Conservation (phyloP, 2,329 filamentous ascomycete genomes). For the Aspergillus ustus region DNA sequence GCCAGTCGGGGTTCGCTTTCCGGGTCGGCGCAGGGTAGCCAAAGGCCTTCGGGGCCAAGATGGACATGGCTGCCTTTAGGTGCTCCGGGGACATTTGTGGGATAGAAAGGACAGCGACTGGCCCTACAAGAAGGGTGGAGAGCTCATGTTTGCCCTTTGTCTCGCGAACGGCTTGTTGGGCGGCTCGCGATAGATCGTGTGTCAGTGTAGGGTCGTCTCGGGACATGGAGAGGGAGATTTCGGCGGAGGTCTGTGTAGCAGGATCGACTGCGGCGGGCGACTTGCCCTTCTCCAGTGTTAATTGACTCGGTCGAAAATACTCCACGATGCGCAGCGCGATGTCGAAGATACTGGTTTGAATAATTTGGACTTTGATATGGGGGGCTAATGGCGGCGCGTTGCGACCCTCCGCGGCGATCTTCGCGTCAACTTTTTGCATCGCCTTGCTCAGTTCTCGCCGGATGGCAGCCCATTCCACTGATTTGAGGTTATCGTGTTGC, state of each 20-base stretch:
- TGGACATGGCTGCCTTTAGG: conserved; percentile 76
- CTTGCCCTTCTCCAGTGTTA: conserved; percentile 15
- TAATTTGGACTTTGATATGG: conserved; percentile 75
- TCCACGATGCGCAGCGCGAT: conserved; percentile 84
- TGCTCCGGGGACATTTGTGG: conserved; percentile 83
- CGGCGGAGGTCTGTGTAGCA: conserved; percentile 39
- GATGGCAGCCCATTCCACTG: conserved; percentile 74
- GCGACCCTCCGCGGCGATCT: conserved; percentile 63
- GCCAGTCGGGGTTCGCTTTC: conserved; percentile 76
- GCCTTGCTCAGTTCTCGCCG: conserved; percentile 69
- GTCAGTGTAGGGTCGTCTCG: conserved; percentile 50
- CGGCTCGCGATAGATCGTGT: conserved; percentile 63
- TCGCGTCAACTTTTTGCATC: conserved; percentile 67
- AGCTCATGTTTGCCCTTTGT: conserved; percentile 64
- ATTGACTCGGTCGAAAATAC: conserved; percentile 67
- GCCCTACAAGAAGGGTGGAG: conserved; percentile 77
- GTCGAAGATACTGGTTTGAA: conserved; percentile 88
- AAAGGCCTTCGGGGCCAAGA: conserved; percentile 73
- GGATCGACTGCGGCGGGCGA: conserved; percentile 6
- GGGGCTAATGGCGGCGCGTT: conserved; percentile 55
- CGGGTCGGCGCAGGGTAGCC: conserved; percentile 79
- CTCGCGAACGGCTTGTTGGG: conserved; percentile 56
- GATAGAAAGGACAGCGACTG: conserved; percentile 78
- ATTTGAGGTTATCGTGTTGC: conserved; percentile 76
- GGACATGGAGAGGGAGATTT: conserved; percentile 34